Evolutionary conservation across 1,284 basidiomycete genomes (phyloP).

Genomic region (Coniferiporia weirii): DNA sequence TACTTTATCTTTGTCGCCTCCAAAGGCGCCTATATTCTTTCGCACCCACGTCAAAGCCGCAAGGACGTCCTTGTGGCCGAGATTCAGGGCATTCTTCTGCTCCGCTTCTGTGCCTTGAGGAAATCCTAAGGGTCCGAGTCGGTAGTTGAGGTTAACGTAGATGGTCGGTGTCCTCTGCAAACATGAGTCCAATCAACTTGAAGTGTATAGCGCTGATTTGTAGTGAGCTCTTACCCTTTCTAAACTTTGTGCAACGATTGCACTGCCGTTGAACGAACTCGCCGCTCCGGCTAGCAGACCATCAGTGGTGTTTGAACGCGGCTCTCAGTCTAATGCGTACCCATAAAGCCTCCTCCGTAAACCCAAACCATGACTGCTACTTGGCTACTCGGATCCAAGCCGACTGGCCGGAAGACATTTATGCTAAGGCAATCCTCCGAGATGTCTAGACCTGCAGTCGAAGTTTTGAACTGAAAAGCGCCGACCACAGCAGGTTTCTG

Average conservation of each 20-base stretch:
- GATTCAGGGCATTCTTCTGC: constrained; percentile 35
- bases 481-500: too few species aligned
- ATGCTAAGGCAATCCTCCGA: constrained; percentile 45
- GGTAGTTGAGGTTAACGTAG: constrained; percentile 53
- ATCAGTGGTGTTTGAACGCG: too few species aligned
- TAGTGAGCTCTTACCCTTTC: constrained; percentile 30
- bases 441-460: background rate
- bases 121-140: constrained; percentile 45
- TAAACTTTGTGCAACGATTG: constrained; percentile 41
- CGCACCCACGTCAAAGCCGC: constrained; percentile 44
- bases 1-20: constrained; percentile 41
- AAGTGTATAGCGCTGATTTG: background rate
- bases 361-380: constrained; percentile 37
- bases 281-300: constrained; percentile 26
- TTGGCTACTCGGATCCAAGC: constrained; percentile 17
- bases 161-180: constrained; percentile 38
- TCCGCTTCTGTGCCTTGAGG: constrained; percentile 43
- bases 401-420: constrained; percentile 40
- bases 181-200: background rate
- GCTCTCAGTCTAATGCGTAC: too few species aligned
- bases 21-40: constrained; percentile 40
- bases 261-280: constrained; percentile 35
- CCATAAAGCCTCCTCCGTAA: constrained; percentile 23
- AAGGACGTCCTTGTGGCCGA: constrained; percentile 42
- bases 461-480: too few species aligned